These are phyloP conservation scores for Microstroma glucosiphilum DNA, from an alignment of 1,284 basidiomycete genomes.

Conservation along the genomic window DNA sequence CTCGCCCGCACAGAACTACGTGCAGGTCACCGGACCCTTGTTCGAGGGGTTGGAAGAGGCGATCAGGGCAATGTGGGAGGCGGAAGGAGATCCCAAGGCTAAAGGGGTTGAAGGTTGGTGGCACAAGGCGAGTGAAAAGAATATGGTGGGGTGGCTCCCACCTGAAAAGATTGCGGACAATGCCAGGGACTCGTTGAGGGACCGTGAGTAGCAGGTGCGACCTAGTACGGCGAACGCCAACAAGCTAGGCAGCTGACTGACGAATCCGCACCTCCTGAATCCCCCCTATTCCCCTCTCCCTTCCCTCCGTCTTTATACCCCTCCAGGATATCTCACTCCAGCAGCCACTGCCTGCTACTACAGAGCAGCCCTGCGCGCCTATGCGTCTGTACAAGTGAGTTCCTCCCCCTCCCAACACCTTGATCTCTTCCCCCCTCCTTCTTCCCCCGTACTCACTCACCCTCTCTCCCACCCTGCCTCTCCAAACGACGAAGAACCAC, in stretches of 20 bases:
- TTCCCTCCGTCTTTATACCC: too few relatives aligned
- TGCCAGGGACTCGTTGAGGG: conserved; percentile 23
- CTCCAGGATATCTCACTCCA: conserved; percentile 23
- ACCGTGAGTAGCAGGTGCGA: conserved; percentile 4
- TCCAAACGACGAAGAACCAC: background rate
- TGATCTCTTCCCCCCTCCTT: background rate
- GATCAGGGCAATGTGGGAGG: background rate
- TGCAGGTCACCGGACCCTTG: background rate
- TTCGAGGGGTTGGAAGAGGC: background rate
- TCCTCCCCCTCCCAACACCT: too few relatives aligned
- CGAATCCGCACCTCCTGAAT: too few relatives aligned
- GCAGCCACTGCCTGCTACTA: conserved; percentile 28
- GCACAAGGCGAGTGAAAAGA: background rate
- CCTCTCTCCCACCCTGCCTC: background rate
- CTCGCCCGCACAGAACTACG: background rate
- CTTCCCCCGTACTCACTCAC: background rate
- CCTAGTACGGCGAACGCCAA: too few relatives aligned
- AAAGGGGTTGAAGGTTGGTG: background rate
- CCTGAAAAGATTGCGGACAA: background rate
- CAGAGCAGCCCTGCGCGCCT: conserved; percentile 19
- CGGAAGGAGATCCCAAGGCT: conserved; percentile 2
- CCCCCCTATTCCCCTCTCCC: too few relatives aligned
- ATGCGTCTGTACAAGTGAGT: background rate
- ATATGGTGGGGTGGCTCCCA: background rate
- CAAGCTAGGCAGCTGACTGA: too few relatives aligned